phyloP scores from a whole-genome alignment of 345 rosid genomes.

The Linum lewisii region DNA sequence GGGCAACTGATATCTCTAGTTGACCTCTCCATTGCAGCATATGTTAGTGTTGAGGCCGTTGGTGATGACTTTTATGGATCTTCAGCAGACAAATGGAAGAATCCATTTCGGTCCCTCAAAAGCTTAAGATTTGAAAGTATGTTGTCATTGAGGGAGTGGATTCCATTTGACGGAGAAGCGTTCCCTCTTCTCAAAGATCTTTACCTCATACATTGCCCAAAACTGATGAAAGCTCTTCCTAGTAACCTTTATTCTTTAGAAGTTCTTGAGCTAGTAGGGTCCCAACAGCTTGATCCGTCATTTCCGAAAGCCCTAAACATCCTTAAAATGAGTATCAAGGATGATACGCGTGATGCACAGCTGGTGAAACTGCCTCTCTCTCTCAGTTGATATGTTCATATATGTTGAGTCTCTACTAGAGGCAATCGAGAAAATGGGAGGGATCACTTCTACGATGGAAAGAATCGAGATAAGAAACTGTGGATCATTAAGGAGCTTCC shows the following conservation, averaged over 20 bases:
- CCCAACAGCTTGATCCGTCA: constrained; percentile 7
- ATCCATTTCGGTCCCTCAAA: constrained; percentile 1
- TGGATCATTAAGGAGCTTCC: constrained; percentile 7
- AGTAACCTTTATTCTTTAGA: constrained; percentile 13
- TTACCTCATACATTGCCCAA: constrained; percentile 3
- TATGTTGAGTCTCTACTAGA: constrained; percentile 7
- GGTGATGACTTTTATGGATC: neutral
- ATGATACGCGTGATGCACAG: neutral
- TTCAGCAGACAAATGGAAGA: neutral
- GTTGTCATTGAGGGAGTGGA: neutral
- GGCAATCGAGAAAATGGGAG: neutral
- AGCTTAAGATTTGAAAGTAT: neutral
- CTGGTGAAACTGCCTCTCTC: constrained; percentile 1
- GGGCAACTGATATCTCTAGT: constrained; percentile 5
- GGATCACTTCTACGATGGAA: neutral
- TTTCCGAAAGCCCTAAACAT: constrained; percentile 10
- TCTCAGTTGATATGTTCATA: neutral
- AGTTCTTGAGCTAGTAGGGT: neutral
- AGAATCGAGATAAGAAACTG: constrained; percentile 6
- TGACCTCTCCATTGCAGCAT: neutral
- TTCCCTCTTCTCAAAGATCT: neutral
- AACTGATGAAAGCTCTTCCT: constrained; percentile 9
- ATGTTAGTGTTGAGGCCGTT: neutral
- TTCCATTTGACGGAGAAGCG: neutral
- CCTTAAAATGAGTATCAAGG: neutral